Base-by-base conservation (phyloP, 2,329 filamentous ascomycete species). In the Nothopassalora personata region DNA sequence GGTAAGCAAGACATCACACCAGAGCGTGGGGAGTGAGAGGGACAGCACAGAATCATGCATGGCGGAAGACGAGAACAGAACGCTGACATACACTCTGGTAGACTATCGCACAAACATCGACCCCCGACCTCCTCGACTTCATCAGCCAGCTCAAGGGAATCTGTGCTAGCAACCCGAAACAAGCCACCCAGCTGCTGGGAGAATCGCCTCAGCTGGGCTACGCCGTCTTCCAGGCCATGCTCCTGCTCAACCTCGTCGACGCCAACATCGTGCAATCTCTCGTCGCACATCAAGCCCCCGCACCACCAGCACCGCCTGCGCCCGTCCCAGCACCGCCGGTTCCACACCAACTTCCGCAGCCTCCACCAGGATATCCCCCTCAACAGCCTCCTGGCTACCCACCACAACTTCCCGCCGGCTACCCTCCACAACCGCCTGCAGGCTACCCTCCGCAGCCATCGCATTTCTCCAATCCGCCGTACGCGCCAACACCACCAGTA, bases 201-300 rank as follows among this genome's bases (percentile, higher is more conserved):
- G 88, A 93, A 77, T 91, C 92, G 1, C 94, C 94, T 0, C 94
- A 99, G 76, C 85, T 99, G 48, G 86, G 90, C 4, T 97, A 96
- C 70, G 94, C 94, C 59, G 88, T 97, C 65, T 97, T 97, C 77
- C 93, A 97, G 76, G 89, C 92, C 27, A 83, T 97, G 9, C 84
- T 97, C 1, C 84, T 97, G 39, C 94, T 97, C 84, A 91, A 91
- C 49, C 85, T 97, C 9, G 91, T 97, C 57, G 93, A 94, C 59
- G 89, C 90, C 13, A 86, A 87, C 67, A 86, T 91, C 3, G 86
- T 97, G 56, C 84, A 87, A 63, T 87, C 88, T 4, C 90, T 97
- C 31, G 82, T 97, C 55, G 39, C 69, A 13, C 71, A 71, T 46
- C 68, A 68, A 18, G 69, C 71, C 9, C 71, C 71, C 55, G 72